Evolutionary conservation across 106 monocot species (phyloP).

Genomic region (Dioscorea dumetorum): DNA sequence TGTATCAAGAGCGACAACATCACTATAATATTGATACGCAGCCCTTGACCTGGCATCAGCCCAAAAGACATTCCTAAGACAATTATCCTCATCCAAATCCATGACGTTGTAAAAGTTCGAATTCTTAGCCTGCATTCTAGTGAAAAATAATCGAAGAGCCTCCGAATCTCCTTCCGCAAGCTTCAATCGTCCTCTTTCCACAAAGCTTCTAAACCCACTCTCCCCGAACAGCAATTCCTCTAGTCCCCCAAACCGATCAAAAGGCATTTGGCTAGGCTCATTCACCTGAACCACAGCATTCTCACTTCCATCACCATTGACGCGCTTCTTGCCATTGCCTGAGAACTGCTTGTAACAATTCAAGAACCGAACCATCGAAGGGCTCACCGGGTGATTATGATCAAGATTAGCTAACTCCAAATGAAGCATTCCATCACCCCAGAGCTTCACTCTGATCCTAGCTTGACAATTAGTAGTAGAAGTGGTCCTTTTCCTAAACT

Average conservation of each 20-base stretch:
- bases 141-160: slow-evolving; percentile 38
- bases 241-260: slow-evolving; percentile 23
- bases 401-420: slow-evolving; percentile 45
- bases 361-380: slow-evolving; percentile 50
- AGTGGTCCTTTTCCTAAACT: slow-evolving; percentile 40
- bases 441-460: slow-evolving; percentile 42
- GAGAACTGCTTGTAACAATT: slow-evolving; percentile 35
- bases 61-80: slow-evolving; percentile 35
- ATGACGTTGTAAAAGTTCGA: slow-evolving; percentile 39
- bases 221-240: slow-evolving; percentile 42
- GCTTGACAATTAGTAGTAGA: slow-evolving; percentile 46
- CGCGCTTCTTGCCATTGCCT: slow-evolving; percentile 28
- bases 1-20: slow-evolving; percentile 34
- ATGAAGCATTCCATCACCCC: slow-evolving; percentile 53
- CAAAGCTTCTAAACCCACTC: slow-evolving; percentile 2
- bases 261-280: not conserved
- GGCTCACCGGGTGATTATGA: slow-evolving; percentile 61
- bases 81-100: slow-evolving; percentile 36
- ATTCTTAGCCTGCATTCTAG: slow-evolving; percentile 52
- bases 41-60: slow-evolving; percentile 43
- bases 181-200: slow-evolving; percentile 18
- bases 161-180: slow-evolving; percentile 34
- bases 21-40: slow-evolving; percentile 34
- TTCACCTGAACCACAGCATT: slow-evolving; percentile 4
- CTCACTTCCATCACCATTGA: not conserved